phyloP scores from a whole-genome alignment of 306 rosid species.

The Luffa aegyptiaca region DNA sequence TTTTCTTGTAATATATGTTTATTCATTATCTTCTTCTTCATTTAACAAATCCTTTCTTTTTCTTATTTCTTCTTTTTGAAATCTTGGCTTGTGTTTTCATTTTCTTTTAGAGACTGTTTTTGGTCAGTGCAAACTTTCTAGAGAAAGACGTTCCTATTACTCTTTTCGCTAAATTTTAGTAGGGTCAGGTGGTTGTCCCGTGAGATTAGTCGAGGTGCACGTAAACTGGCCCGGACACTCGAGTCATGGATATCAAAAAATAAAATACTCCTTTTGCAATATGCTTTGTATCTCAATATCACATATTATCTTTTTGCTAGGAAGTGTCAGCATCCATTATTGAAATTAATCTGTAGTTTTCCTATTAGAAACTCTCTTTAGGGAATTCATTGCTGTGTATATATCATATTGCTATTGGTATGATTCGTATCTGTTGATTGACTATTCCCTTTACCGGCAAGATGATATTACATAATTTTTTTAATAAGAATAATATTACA shows the following conservation, averaged over 20 bases:
- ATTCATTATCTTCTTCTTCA: background rate
- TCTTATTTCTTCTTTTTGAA: background rate
- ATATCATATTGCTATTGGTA: background rate
- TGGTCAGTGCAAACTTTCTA: background rate
- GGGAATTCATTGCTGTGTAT: background rate
- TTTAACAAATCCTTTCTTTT: background rate
- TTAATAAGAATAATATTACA: background rate
- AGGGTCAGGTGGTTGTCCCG: too few species aligned
- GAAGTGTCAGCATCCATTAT: background rate
- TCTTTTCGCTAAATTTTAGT: background rate
- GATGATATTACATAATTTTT: background rate
- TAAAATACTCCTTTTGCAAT: background rate
- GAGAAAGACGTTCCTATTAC: background rate
- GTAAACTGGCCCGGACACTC: too few species aligned
- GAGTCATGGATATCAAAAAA: too few species aligned
- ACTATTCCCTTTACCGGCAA: background rate
- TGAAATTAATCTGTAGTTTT: background rate
- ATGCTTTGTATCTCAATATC: background rate
- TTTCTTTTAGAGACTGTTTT: background rate
- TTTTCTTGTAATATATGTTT: background rate
- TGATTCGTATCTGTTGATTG: background rate
- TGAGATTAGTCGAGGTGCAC: too few species aligned
- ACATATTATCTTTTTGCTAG: background rate
- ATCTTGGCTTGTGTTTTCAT: background rate
- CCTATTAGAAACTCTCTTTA: background rate